phyloP scores from a whole-genome alignment of 441 rosid genomes.

The Pelargonium exstipulatum region DNA sequence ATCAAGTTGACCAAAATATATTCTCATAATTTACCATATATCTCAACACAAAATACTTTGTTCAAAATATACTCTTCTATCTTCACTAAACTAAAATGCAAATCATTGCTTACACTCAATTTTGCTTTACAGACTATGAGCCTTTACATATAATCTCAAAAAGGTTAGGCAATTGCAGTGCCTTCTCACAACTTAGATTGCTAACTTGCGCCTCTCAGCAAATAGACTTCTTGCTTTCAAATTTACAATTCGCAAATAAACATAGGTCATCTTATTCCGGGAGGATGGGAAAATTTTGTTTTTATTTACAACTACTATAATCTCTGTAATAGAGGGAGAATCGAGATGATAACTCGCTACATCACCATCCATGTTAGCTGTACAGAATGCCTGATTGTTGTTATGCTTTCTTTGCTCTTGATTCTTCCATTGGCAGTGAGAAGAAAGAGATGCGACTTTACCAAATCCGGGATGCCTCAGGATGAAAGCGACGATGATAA shows the following conservation, averaged over 20 bases:
- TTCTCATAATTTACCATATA: too few species aligned
- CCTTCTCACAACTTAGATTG: conserved; percentile 5
- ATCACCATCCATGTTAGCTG: conserved; percentile 38
- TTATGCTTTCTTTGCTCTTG: conserved; percentile 5
- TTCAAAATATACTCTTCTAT: neutral
- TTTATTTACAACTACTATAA: conserved; percentile 35
- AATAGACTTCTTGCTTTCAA: conserved; percentile 7
- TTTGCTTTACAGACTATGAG: conserved; percentile 23
- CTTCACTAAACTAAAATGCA: conserved; percentile 1
- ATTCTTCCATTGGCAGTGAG: conserved; percentile 3
- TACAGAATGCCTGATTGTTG: conserved; percentile 24
- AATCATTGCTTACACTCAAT: conserved; percentile 20
- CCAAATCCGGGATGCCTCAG: conserved; percentile 21
- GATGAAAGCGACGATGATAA: conserved; percentile 43
- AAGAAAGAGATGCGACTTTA: conserved; percentile 23
- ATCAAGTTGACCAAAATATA: too few species aligned
- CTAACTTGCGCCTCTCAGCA: neutral
- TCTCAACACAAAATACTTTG: too few species aligned
- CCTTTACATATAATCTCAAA: conserved; percentile 16
- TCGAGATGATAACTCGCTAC: conserved; percentile 18
- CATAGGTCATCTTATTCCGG: conserved; percentile 30
- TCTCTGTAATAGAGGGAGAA: conserved; percentile 15
- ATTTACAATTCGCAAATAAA: conserved; percentile 21
- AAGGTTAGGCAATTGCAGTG: neutral
- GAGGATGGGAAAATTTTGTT: conserved; percentile 17